Evolutionary conservation across 2,329 filamentous ascomycete genomes (phyloP), one percentile per base, ranked within the genome.

Genomic region (Sordariomycetes sp.): DNA sequence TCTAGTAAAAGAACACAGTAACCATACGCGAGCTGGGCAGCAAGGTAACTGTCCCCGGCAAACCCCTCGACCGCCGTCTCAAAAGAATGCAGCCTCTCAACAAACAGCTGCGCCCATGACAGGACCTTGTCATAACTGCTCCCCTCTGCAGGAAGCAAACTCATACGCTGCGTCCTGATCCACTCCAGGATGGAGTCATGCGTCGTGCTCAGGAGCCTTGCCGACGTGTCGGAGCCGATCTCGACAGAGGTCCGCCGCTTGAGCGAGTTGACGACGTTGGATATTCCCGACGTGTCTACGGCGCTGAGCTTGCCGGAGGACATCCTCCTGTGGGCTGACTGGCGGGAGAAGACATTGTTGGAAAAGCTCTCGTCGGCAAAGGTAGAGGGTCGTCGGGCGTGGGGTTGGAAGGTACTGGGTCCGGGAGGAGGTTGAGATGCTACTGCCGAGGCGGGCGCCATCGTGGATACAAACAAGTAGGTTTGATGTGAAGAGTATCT

Each of bases 81-180:
- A 50, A 72, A 72, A 1, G 65, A 66, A 56, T 72, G 65, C 24
- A 73, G 56, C 8, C 69, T 61, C 36, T 70, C 69, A 17, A 70
- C 62, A 45, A 72, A 73, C 0, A 72, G 61, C 57, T 68, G 64
- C 0, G 71, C 69, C 70, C 70, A 72, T 2, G 65, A 62, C 12
- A 73, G 62, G 2, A 71, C 70, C 57, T 70, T 72, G 59, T 73
- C 71, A 55, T 72, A 72, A 57, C 63, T 67, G 61, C 70, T 72
- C 36, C 71, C 71, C 58, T 72, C 69, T 0, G 69, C 64, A 0
- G 71, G 71, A 20, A 72, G 60, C 50, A 68, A 63, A 56, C 64
- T 68, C 67, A 72, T 67, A 17, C 71, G 68, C 61, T 72, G 64
- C 10, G 63, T 56, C 13, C 68, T 62, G 50, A 73, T 72, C 69